phyloP scores from a whole-genome alignment of 2,329 filamentous ascomycete genomes.

The Aureobasidium sp. region DNA sequence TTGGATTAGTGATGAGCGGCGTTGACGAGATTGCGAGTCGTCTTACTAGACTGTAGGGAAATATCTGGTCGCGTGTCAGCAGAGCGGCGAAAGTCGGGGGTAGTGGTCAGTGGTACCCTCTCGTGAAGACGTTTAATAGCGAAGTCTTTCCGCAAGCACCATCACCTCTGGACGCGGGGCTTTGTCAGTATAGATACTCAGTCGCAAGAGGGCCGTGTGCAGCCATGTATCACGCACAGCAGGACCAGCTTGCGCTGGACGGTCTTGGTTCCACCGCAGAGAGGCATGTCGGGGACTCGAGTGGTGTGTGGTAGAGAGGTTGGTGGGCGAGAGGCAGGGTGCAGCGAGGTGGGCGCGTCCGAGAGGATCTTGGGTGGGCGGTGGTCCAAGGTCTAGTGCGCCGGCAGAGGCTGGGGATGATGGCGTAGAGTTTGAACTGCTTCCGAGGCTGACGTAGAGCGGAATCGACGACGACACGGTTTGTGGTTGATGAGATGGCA shows the following conservation, averaged over 20 bases:
- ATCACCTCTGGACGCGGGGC: conserved; percentile 62
- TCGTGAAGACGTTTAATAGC: conserved; percentile 93
- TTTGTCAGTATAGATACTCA: conserved; percentile 19
- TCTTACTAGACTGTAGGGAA: conserved; percentile 91
- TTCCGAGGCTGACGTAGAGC: background rate
- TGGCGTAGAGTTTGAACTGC: conserved; percentile 2
- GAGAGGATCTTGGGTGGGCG: background rate
- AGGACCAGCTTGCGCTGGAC: conserved; percentile 95
- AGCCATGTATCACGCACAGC: conserved; percentile 54
- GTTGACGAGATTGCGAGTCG: background rate
- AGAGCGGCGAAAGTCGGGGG: background rate
- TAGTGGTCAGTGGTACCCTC: conserved; percentile 58
- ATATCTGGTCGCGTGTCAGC: conserved; percentile 51
- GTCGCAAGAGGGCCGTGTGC: background rate
- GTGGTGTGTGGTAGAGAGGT: background rate
- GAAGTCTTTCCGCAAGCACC: conserved; percentile 97
- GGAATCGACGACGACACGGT: background rate
- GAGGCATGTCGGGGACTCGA: conserved; percentile 31
- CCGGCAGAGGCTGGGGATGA: conserved; percentile 1
- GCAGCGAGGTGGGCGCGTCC: background rate
- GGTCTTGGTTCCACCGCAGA: conserved; percentile 56
- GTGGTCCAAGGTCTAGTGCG: background rate
- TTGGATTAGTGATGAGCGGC: conserved; percentile 14
- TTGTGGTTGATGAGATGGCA: background rate
- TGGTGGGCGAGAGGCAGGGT: background rate